Conservation (phyloP, 1,284 basidiomycete genomes). For the Moniliophthora roreri region DNA sequence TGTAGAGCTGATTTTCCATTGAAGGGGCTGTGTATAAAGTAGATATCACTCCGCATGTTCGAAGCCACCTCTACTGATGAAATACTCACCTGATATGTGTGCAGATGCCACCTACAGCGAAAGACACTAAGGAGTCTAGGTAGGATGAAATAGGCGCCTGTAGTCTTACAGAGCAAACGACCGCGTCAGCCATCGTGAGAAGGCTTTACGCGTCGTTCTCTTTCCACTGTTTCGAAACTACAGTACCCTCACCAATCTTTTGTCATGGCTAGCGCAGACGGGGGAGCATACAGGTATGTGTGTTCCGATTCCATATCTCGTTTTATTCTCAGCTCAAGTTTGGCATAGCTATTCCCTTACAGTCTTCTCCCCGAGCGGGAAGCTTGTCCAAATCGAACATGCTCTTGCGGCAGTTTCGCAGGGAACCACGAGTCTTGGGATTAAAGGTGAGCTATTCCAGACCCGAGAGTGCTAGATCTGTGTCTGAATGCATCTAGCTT, state of each 20-base stretch:
- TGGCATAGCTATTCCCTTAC: conserved; percentile 90
- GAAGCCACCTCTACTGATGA: no score
- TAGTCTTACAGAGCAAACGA: no score
- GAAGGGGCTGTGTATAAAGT: no score
- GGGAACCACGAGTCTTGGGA: conserved; percentile 96
- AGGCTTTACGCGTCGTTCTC: no score
- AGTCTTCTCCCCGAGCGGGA: conserved; percentile 98
- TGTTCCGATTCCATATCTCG: conserved; percentile 15
- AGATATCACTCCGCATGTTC: no score
- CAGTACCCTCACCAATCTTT: conserved; percentile 11
- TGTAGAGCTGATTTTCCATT: background rate
- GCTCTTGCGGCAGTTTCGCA: conserved; percentile 96
- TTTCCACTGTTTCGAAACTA: background rate
- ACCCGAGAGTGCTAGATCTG: conserved; percentile 16
- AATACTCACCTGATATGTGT: no score
- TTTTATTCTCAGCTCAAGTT: conserved; percentile 19
- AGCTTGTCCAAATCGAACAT: conserved; percentile 99
- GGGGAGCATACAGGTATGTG: conserved; percentile 78
- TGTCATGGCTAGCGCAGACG: conserved; percentile 69
- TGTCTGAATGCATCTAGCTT: conserved; percentile 55
- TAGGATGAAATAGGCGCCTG: no score
- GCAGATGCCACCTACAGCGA: background rate
- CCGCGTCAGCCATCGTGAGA: no score
- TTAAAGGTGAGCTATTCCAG: conserved; percentile 75
- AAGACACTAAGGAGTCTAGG: no score